Evolutionary conservation across 345 rosid genomes (phyloP), one percentile per base, ranked within the genome.

Genomic region (Linum usitatissimum): DNA sequence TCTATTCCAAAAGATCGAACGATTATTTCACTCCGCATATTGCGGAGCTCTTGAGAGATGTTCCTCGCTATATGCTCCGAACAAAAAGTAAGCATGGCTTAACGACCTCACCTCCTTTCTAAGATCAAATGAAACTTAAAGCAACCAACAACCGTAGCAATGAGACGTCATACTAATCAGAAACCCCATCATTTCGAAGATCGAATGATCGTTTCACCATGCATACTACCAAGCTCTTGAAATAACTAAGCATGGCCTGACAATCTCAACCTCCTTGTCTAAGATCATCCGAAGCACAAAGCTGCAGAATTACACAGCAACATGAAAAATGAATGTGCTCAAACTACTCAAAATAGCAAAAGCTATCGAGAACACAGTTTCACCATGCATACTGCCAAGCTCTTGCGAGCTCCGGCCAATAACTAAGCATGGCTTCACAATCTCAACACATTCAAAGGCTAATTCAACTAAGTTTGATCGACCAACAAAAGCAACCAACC

Each of bases 401-500:
- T 7, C 8, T 4, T 7, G 38, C 8, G 8, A 34, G 38, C 38
- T 34, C 38, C 8, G 4, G 8, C 1, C 38, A 34, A 7, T 34
- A 34, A 34, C 38, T 1, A 34, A 34, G 38, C 38, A 34, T 34
- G 38, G 38, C 38, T 34, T 7, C 3, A 34, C 38, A 34, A 34
- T 34, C 38, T 34, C 38, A 34, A 34, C 38, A 45, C 14, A 45
- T 45, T 15, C 14, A 45, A 15, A 45, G 3, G 14, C 17, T 13
- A 45, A 10, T 7, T 45, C 2, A 45, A 45, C 17, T 45, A 18
- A 55, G 13, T 6, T 18, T 55, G 9, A 28, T 18, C 14, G 6
- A 18, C 20, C 18, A 23, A 57, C 59, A 68, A 66, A 67, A 40
- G 73, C 77, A 64, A 85, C 99, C 95, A 84, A 94, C 99, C 99